Percentiles rank a stretch among this genome's conserved stretches.
Conservation (phyloP, 352 stramenopile species). For the Globisporangium irregulare region DNA sequence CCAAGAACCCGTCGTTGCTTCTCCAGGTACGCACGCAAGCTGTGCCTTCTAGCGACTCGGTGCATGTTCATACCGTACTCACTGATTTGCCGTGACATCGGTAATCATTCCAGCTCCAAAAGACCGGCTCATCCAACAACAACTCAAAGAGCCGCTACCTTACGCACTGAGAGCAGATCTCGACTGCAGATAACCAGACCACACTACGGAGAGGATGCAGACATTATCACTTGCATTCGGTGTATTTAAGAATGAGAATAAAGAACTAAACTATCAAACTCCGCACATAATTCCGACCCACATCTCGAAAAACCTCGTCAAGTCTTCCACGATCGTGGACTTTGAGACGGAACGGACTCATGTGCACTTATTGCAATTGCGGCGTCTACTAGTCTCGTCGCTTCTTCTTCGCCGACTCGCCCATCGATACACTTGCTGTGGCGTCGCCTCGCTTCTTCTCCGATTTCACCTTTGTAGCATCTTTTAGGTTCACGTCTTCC, state of each 20-base stretch:
- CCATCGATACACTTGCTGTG: not conserved
- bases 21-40: slow-evolving; percentile 63
- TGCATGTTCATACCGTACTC: not conserved
- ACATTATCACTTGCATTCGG: slow-evolving; percentile 2
- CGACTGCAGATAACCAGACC: not conserved
- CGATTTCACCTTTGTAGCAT: slow-evolving; percentile 24
- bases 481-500: slow-evolving; percentile 17
- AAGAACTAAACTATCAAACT: not conserved
- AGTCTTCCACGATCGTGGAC: not conserved
- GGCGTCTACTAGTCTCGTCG: slow-evolving; percentile 46
- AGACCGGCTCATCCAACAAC: slow-evolving; percentile 37
- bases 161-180: slow-evolving; percentile 40
- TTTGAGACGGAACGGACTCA: not conserved
- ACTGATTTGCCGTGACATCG: not conserved
- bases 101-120: slow-evolving; percentile 50
- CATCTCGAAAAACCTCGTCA: not conserved
- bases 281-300: too few species aligned
- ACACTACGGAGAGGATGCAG: not conserved
- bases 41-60: not conserved
- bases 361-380: not conserved
- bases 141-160: slow-evolving; percentile 61
- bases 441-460: slow-evolving; percentile 32
- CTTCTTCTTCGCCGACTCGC: slow-evolving; percentile 48
- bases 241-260: slow-evolving; percentile 9
- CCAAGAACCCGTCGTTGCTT: slow-evolving; percentile 92